Evolutionary conservation across 345 rosid species (phyloP).

Genomic region (Citrus mangshanensis): DNA sequence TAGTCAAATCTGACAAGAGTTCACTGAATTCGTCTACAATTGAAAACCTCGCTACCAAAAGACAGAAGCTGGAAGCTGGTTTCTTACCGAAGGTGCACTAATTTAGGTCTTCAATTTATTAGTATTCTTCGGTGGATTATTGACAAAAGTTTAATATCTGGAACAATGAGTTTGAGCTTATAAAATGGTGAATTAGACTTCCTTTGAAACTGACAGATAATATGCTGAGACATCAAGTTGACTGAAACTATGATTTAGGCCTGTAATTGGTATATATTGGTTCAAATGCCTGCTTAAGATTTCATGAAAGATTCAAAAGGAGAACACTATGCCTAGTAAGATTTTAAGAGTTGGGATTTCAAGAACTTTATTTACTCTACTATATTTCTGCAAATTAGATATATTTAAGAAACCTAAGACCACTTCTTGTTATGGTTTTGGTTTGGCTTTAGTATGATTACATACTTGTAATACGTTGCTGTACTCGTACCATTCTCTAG

Average conservation of each 20-base stretch:
- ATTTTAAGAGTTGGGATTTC: neutral
- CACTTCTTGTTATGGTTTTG: neutral
- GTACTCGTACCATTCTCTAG: neutral
- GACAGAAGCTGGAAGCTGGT: slow-evolving; percentile 86
- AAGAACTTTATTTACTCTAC: neutral
- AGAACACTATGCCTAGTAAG: neutral
- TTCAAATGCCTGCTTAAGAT: neutral
- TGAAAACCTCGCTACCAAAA: slow-evolving; percentile 52
- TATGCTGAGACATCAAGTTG: neutral
- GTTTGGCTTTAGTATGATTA: neutral
- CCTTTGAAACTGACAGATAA: neutral
- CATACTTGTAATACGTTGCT: neutral
- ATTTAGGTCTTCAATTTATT: neutral
- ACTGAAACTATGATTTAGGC: neutral
- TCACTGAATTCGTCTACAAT: slow-evolving; percentile 30
- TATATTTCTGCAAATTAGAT: neutral
- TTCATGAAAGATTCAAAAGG: neutral
- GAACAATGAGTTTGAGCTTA: neutral
- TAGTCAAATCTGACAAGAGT: slow-evolving; percentile 30
- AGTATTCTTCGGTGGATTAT: slow-evolving; percentile 5
- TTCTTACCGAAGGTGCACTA: slow-evolving; percentile 60
- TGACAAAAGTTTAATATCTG: neutral
- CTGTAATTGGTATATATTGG: neutral
- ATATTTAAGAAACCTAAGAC: neutral
- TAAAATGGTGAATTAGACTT: neutral